Base-by-base conservation (phyloP, 192 early-diverging fungal genomes). In the Glomus cerebriforme region DNA sequence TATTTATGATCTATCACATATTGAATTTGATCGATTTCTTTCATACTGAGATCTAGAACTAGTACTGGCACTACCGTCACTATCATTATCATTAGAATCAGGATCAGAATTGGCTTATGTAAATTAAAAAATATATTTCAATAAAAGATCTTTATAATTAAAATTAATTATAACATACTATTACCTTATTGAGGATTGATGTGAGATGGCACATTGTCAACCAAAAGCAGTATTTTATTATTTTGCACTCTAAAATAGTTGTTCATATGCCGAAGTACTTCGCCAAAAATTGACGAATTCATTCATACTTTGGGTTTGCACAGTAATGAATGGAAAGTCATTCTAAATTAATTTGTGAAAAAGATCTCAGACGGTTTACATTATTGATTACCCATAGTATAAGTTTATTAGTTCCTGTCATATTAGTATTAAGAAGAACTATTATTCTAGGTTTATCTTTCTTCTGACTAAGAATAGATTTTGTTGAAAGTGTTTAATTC, bases 381-480 rank as follows among this genome's bases (percentile, higher is more conserved):
- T 47, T 47, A 47, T 10, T 10, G 9, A 47, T 47, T 47, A 47
- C 2, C 13, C 12, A 47, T 47, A 10, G 45, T 10, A 13, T 47
- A 13, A 47, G 45, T 47, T 47, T 47, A 47, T 47, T 10, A 13
- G 45, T 47, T 47, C 13, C 45, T 47, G 13, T 47, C 45, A 13
- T 10, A 13, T 47, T 47, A 47, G 45, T 15, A 47, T 2, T 10
- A 13, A 47, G 13, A 47, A 47, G 45, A 15, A 47, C 13, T 10
- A 2, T 69, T 69, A 69, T 34, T 69, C 67, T 69, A 26, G 67
- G 39, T 69, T 69, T 69, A 43, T 69, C 45, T 32, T 69, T 69
- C 32, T 43, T 69, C 26, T 69, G 67, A 24, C 67, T 17, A 35
- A 69, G 67, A 34, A 69, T 17, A 47, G 45, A 10, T 47, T 47